Percentiles rank a stretch among this genome's conserved stretches.
phyloP scores from a whole-genome alignment of 345 rosid species.

The Populus davidiana region DNA sequence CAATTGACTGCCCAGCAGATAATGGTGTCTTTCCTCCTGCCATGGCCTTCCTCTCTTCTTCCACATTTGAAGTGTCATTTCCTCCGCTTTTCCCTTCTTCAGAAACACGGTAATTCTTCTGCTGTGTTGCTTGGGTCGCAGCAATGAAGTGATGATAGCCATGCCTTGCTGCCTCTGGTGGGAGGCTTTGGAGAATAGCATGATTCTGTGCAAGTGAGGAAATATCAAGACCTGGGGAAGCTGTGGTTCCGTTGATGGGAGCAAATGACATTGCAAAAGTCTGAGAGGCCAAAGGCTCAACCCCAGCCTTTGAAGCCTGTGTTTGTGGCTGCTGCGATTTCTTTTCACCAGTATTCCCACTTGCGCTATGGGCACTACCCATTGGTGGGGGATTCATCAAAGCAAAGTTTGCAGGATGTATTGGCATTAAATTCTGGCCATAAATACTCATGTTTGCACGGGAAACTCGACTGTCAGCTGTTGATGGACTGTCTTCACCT shows the following conservation, averaged over 20 bases:
- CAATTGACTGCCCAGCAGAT: slow-evolving; percentile 68
- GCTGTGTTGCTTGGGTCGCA: slow-evolving; percentile 67
- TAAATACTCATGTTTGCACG: slow-evolving; percentile 52
- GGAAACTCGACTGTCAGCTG: slow-evolving; percentile 69
- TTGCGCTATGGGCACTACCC: slow-evolving; percentile 41
- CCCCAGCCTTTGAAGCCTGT: slow-evolving; percentile 57
- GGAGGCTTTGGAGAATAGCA: slow-evolving; percentile 64
- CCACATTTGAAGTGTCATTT: slow-evolving; percentile 39
- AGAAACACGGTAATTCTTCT: slow-evolving; percentile 54
- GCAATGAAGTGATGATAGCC: slow-evolving; percentile 55
- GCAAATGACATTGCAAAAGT: slow-evolving; percentile 92
- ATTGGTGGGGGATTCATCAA: slow-evolving; percentile 56
- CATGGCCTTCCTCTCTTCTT: slow-evolving; percentile 63
- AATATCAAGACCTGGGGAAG: slow-evolving; percentile 58
- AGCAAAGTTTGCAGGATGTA: slow-evolving; percentile 62
- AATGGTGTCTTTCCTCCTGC: slow-evolving; percentile 39
- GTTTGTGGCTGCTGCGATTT: slow-evolving; percentile 45
- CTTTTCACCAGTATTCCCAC: slow-evolving; percentile 60
- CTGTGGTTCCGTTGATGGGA: slow-evolving; percentile 52
- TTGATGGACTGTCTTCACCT: slow-evolving; percentile 78
- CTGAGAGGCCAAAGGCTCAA: slow-evolving; percentile 58
- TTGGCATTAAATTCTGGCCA: slow-evolving; percentile 63
- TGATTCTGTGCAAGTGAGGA: slow-evolving; percentile 75
- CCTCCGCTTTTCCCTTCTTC: slow-evolving; percentile 71
- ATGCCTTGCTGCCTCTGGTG: slow-evolving; percentile 76